phyloP scores from a whole-genome alignment of 352 stramenopile genomes.

The Aphanomyces astaci region DNA sequence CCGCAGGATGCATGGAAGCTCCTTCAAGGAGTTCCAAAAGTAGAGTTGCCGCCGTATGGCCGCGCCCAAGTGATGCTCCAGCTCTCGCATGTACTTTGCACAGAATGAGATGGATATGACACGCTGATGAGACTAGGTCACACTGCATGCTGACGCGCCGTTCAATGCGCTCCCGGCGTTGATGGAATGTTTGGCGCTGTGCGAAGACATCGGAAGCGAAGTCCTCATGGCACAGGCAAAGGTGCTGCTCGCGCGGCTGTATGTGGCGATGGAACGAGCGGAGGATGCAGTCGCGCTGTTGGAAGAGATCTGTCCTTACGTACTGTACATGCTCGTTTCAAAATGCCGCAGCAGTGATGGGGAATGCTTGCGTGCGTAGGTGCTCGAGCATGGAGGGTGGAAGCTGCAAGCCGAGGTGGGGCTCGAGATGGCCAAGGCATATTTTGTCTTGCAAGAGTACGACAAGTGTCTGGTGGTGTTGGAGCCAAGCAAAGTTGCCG shows the following conservation, averaged over 20 bases:
- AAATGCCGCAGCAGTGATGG: too few relatives aligned
- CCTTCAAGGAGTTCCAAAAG: background rate
- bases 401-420: constrained; percentile 38
- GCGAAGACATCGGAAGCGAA: constrained; percentile 35
- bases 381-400: constrained; percentile 40
- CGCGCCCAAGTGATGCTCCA: background rate
- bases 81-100: background rate
- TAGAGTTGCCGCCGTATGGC: background rate
- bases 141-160: background rate
- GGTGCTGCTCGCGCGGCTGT: constrained; percentile 34
- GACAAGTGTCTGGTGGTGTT: background rate
- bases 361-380: too few relatives aligned
- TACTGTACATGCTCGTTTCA: background rate
- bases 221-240: constrained; percentile 37
- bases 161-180: constrained; percentile 31
- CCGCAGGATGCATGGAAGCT: background rate
- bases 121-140: background rate
- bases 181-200: constrained; percentile 40
- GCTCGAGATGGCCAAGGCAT: constrained; percentile 38
- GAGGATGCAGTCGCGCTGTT: constrained; percentile 35
- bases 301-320: constrained; percentile 28
- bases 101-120: background rate
- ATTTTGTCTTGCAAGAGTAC: constrained; percentile 19
- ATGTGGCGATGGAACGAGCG: constrained; percentile 33
- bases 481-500: background rate